Evolutionary conservation across 805 yeast genomes (phyloP).

Genomic region (Zygosaccharomyces rouxii): DNA sequence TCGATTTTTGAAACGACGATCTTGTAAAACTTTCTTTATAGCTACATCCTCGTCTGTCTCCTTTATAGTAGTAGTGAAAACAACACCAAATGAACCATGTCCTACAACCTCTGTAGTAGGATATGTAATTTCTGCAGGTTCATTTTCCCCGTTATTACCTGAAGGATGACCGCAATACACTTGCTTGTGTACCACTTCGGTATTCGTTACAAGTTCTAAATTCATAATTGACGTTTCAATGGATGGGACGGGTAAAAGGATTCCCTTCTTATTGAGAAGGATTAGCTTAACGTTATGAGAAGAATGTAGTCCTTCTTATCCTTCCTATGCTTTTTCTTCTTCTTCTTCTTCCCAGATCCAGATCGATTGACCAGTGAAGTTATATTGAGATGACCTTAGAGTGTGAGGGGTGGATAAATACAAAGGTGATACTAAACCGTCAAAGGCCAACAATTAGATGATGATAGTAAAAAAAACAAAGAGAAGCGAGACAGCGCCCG

Average conservation of each 20-base stretch:
- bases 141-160: slow-evolving; percentile 7
- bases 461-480: neutral
- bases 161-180: slow-evolving; percentile 25
- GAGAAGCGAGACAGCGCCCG: neutral
- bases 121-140: slow-evolving; percentile 15
- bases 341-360: no score
- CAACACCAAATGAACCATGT: slow-evolving; percentile 99
- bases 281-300: no score
- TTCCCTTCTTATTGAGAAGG: no score
- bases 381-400: no score
- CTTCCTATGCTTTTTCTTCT: no score
- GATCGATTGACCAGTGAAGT: no score
- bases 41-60: slow-evolving; percentile 82
- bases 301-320: no score
- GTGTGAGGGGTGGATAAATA: neutral
- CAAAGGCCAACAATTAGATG: neutral
- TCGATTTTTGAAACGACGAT: slow-evolving; percentile 87
- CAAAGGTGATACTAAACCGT: neutral
- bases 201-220: slow-evolving; percentile 23
- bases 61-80: slow-evolving; percentile 76
- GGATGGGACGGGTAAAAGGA: no score
- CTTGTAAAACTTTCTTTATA: slow-evolving; percentile 93
- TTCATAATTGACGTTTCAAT: slow-evolving; percentile 10
- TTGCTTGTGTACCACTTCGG: slow-evolving; percentile 29
- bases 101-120: slow-evolving; percentile 89